phyloP scores from a whole-genome alignment of 495 filamentous ascomycete genomes.

The Pyrenula aspistea region DNA sequence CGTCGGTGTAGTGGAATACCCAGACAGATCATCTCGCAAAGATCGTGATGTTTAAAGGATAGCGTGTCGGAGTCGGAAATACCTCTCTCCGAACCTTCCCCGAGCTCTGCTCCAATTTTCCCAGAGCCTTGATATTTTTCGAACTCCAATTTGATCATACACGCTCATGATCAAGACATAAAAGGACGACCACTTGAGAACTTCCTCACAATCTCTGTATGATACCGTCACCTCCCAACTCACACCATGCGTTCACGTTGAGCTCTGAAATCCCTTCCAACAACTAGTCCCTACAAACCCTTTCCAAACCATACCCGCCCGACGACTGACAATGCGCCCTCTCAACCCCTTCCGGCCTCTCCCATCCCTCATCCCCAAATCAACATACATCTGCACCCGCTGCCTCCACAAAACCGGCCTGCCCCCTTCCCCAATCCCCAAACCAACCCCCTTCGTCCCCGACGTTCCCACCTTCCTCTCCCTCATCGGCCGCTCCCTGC shows the following conservation, averaged over 20 bases:
- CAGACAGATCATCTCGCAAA: too few relatives aligned
- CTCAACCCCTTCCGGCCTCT: not conserved
- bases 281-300: not conserved
- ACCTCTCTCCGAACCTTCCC: not conserved
- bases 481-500: slow-evolving; percentile 78
- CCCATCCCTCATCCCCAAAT: not conserved
- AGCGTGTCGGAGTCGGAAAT: not conserved
- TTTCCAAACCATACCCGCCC: too few relatives aligned
- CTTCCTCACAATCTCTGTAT: too few relatives aligned
- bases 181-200: too few relatives aligned
- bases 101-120: not conserved
- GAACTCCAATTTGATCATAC: too few relatives aligned
- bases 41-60: too few relatives aligned
- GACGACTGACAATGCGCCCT: not conserved
- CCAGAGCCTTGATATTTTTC: not conserved
- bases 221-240: too few relatives aligned
- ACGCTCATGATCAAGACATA: too few relatives aligned
- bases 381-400: slow-evolving; percentile 13
- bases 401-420: slow-evolving; percentile 17
- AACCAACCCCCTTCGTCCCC: slow-evolving; percentile 73
- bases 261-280: not conserved
- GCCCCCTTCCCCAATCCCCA: slow-evolving; percentile 37
- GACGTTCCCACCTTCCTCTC: slow-evolving; percentile 84
- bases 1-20: too few relatives aligned
- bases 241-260: too few relatives aligned